These are phyloP conservation scores for Alternaria gaisen DNA, from an alignment of 2,329 filamentous ascomycete species.

Conservation along the genomic window DNA sequence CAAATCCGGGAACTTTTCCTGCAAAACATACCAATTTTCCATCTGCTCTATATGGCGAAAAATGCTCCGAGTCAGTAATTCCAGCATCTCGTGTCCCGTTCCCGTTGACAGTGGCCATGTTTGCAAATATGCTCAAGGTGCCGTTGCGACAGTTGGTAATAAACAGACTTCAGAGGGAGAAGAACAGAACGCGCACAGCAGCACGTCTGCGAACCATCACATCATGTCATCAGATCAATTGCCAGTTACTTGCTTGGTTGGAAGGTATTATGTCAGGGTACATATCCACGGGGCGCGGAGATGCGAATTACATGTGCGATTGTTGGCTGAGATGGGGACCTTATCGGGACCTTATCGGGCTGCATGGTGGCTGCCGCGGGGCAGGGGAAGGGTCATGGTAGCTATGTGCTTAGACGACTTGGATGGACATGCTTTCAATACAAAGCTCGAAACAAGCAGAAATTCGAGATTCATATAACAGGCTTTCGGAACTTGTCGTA, in stretches of 20 bases:
- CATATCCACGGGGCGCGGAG: slow-evolving; percentile 51
- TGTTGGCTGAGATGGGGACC: slow-evolving; percentile 1
- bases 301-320: slow-evolving; percentile 28
- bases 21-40: slow-evolving; percentile 61
- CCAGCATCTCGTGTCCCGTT: neutral
- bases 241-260: neutral
- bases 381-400: neutral
- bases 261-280: slow-evolving; percentile 27
- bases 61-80: slow-evolving; percentile 56
- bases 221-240: slow-evolving; percentile 53
- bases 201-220: neutral
- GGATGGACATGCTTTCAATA: neutral
- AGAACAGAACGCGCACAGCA: slow-evolving; percentile 22
- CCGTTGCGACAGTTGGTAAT: neutral
- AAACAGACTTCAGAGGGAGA: neutral
- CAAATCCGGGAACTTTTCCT: neutral
- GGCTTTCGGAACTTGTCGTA: neutral
- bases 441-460: neutral
- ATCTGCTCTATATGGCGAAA: slow-evolving; percentile 66
- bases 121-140: neutral
- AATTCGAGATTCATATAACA: neutral
- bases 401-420: neutral
- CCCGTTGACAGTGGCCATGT: slow-evolving; percentile 14
- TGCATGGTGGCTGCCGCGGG: slow-evolving; percentile 14
- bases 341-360: slow-evolving; percentile 1